A percentile compares a stretch with the other conserved stretches of the same genome.
phyloP scores from a whole-genome alignment of 306 rosid genomes.

The Parietaria judaica region DNA sequence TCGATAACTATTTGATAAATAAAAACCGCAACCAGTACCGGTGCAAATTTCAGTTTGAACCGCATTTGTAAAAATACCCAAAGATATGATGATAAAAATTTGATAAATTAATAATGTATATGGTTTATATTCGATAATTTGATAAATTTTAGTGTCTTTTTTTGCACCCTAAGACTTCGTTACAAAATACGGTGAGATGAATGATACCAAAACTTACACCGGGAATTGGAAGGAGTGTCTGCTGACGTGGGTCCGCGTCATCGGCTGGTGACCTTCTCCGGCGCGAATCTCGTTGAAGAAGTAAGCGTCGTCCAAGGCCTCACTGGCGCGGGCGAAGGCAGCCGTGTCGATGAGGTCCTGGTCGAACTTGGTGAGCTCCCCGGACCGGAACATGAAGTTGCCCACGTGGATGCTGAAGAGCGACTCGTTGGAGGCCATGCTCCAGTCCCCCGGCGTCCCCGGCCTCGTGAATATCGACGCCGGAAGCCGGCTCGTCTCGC shows the following conservation, averaged over 20 bases:
- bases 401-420: slow-evolving; percentile 58
- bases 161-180: too few species aligned
- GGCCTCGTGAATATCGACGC: slow-evolving; percentile 35
- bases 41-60: too few species aligned
- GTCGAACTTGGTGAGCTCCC: slow-evolving; percentile 28
- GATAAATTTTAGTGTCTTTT: too few species aligned
- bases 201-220: slow-evolving; percentile 29
- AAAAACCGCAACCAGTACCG: too few species aligned
- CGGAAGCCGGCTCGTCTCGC: slow-evolving; percentile 59
- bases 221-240: slow-evolving; percentile 53
- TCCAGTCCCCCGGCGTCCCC: slow-evolving; percentile 49
- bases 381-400: slow-evolving; percentile 27
- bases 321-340: slow-evolving; percentile 14
- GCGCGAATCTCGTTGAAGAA: neutral
- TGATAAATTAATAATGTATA: too few species aligned
- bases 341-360: slow-evolving; percentile 9
- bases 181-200: too few species aligned
- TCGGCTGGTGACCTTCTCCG: too few species aligned
- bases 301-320: neutral
- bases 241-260: slow-evolving; percentile 22
- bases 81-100: too few species aligned
- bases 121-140: too few species aligned
- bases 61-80: too few species aligned
- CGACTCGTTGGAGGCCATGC: slow-evolving; percentile 61
- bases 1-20: too few species aligned